Base-by-base conservation (phyloP, 352 stramenopile genomes). In the Pythium periplocum region DNA sequence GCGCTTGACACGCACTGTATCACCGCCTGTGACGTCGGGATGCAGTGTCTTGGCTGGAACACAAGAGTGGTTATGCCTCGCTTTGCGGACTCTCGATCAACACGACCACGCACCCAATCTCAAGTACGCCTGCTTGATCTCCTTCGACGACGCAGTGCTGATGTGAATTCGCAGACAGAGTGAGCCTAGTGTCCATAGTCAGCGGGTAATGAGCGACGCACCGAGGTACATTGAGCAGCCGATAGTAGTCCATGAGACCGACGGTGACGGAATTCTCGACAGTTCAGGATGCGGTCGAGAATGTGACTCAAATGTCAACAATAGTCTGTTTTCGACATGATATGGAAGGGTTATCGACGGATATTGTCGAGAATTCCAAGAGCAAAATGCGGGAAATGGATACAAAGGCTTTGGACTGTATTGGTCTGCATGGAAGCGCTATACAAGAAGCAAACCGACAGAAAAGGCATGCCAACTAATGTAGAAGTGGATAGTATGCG, bases 61-160 rank as follows among this genome's bases (percentile, higher is more conserved):
- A 53, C 17, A 58, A 40, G 6, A 43, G 1, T 3, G 32, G 6
- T 46, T 5, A 56, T 0, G 50, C 35, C 37, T 10, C 45, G 11
- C 10, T 26, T 26, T 26, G 17, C 4, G 37, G 17, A 39, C 3
- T 32, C 38, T 40, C 12, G 33, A 42, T 8, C n/a, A 36, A 26
- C 26, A 17, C 5, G 4, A 17, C 2, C 11, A 42, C 57, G 26
- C 42, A 92, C 82, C 83, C 6, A 92, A 71, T 53, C 66, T 62
- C n/a, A 92, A 73, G 62, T 93, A 94, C 17, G 84, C 84, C 12
- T 63, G 50, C 51, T 92, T 94, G 59, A 94, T 91, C 59, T 91
- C 82, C 55, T 87, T 91, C 17, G 53, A 55, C 0, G 69, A 78
- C 31, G 82, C 78, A 26, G 63, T 73, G 60, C 79, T 89, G 51